phyloP scores from a whole-genome alignment of 805 yeast genomes.

The Saturnispora silvae region DNA sequence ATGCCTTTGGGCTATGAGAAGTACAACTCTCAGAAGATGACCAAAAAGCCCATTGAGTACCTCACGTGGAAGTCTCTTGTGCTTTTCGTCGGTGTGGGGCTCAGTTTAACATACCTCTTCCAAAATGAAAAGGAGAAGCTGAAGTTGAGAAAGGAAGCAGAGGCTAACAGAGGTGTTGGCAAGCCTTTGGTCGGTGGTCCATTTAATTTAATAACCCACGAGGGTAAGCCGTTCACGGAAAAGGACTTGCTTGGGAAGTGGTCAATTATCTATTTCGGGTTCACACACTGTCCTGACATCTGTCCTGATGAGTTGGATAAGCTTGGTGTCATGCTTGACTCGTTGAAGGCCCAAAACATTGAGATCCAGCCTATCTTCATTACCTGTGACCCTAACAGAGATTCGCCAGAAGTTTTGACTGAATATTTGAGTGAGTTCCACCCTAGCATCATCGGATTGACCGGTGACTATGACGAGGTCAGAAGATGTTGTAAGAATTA shows the following conservation, averaged over 20 bases:
- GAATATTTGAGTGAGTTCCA: conserved; percentile 85
- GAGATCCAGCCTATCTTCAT: conserved; percentile 78
- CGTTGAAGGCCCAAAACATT: conserved; percentile 47
- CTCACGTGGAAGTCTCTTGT: conserved; percentile 79
- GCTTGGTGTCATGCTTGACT: conserved; percentile 60
- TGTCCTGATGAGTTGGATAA: conserved; percentile 97
- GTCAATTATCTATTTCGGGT: conserved; percentile 86
- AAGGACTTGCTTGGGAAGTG: conserved; percentile 69
- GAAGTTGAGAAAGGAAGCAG: conserved; percentile 67
- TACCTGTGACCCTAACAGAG: conserved; percentile 96
- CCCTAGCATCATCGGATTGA: conserved; percentile 77
- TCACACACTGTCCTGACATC: conserved; percentile 95
- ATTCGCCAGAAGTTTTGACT: conserved; percentile 73
- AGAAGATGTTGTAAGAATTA: conserved; percentile 79
- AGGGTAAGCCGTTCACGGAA: conserved; percentile 68
- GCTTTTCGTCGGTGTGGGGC: conserved; percentile 59
- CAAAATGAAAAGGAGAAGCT: conserved; percentile 66
- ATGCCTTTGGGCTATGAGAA: conserved; percentile 57
- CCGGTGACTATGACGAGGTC: conserved; percentile 81
- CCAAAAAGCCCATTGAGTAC: conserved; percentile 46
- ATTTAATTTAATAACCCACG: conserved; percentile 58
- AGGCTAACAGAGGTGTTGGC: conserved; percentile 79
- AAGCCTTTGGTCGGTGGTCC: conserved; percentile 91
- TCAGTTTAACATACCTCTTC: conserved; percentile 61
- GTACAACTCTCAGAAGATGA: conserved; percentile 22